These are phyloP conservation scores for Didymella segeticola DNA, from an alignment of 2,329 filamentous ascomycete species.

Conservation along the genomic window DNA sequence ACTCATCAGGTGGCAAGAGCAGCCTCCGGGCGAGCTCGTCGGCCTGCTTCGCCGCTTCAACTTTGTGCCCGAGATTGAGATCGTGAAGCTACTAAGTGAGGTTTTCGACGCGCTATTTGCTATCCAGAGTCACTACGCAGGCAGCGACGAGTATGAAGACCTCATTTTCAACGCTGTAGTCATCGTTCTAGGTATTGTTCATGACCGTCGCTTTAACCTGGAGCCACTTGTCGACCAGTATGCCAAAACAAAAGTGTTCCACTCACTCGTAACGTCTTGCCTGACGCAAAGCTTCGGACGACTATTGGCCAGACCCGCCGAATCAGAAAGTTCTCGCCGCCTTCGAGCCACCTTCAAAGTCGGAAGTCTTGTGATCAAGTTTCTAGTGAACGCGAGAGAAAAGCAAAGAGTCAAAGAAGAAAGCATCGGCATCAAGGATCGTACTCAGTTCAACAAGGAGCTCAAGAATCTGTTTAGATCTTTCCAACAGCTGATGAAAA, in stretches of 20 bases:
- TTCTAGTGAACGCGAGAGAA: slow-evolving; percentile 86
- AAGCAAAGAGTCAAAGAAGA: slow-evolving; percentile 90
- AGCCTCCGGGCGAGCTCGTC: slow-evolving; percentile 73
- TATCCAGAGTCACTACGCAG: slow-evolving; percentile 88
- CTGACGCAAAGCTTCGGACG: slow-evolving; percentile 86
- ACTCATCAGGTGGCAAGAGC: slow-evolving; percentile 84
- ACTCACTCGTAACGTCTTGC: slow-evolving; percentile 88
- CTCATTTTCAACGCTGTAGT: slow-evolving; percentile 90
- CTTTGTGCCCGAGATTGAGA: slow-evolving; percentile 96
- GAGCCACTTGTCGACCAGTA: slow-evolving; percentile 91
- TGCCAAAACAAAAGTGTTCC: slow-evolving; percentile 86
- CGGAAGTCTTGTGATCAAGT: slow-evolving; percentile 88
- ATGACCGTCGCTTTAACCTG: slow-evolving; percentile 92
- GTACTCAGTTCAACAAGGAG: slow-evolving; percentile 80
- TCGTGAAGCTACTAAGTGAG: slow-evolving; percentile 89
- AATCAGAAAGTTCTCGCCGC: slow-evolving; percentile 82
- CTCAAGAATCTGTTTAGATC: slow-evolving; percentile 88
- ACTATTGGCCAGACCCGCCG: slow-evolving; percentile 80
- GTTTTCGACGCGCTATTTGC: slow-evolving; percentile 92
- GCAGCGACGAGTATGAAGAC: slow-evolving; percentile 90
- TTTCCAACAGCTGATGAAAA: slow-evolving; percentile 88
- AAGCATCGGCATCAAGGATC: slow-evolving; percentile 80
- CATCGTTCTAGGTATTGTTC: slow-evolving; percentile 87
- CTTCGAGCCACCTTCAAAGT: slow-evolving; percentile 94
- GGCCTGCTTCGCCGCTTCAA: slow-evolving; percentile 80